Evolutionary conservation across 352 stramenopile species (phyloP).

Genomic region (Globisporangium perplexum): DNA sequence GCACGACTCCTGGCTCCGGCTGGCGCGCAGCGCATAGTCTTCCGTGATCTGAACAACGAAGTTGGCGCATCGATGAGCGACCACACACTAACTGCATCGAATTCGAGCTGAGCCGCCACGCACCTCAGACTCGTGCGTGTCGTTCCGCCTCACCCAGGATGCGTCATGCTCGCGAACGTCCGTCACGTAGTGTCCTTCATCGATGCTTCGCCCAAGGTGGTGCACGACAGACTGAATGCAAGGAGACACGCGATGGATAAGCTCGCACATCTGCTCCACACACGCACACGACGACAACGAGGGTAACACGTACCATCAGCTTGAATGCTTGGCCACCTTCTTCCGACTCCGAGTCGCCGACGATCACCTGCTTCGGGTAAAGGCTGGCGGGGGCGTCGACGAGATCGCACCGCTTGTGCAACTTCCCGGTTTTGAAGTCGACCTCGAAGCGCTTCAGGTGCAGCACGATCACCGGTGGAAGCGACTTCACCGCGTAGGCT

Average conservation of each 20-base stretch:
- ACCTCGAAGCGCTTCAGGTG: conserved; percentile 87
- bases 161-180: conserved; percentile 53
- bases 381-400: conserved; percentile 56
- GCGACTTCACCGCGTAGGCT: conserved; percentile 54
- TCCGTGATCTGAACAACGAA: conserved; percentile 47
- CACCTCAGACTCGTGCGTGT: conserved; percentile 78
- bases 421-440: conserved; percentile 45
- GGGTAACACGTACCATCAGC: conserved; percentile 37
- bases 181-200: conserved; percentile 82
- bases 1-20: conserved; percentile 75
- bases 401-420: conserved; percentile 78
- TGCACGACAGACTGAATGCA: conserved; percentile 71
- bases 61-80: conserved; percentile 1
- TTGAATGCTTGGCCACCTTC: conserved; percentile 29
- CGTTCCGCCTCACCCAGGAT: conserved; percentile 74
- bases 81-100: too few species aligned
- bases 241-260: conserved; percentile 4
- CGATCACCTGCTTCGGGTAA: conserved; percentile 31
- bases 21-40: conserved; percentile 68
- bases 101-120: background rate
- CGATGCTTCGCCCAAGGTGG: conserved; percentile 70
- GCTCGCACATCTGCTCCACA: background rate
- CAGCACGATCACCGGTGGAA: conserved; percentile 69
- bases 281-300: background rate
- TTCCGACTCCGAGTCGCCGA: conserved; percentile 17